Evolutionary conservation across 148 eudicot genomes (phyloP), one percentile per base, ranked within the genome.

Genomic region (Linanthus parryae): DNA sequence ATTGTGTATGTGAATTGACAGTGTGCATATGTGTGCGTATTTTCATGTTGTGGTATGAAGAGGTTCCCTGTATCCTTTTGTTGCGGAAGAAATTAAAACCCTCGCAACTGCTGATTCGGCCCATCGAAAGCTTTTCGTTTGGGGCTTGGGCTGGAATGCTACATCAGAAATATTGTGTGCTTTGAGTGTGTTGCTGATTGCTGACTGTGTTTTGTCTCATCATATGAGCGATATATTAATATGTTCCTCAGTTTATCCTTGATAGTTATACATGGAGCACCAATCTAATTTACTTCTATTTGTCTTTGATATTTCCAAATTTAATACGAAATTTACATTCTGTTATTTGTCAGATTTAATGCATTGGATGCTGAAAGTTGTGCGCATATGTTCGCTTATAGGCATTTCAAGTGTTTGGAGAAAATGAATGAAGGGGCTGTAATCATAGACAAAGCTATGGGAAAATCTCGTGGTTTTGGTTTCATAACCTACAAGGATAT

Each of bases 101-200:
- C 36, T 75, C 67, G 89, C 84, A 37, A 75, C 77, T 73, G 68
- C 81, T 45, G 89, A 82, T 68, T 82, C 84, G 48, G 89, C 68
- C 62, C 83, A 78, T 61, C 73, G 84, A 75, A 82, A 78, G 89
- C 89, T 82, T 57, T 82, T 78, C 70, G 84, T 82, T 61, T 81
- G 88, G 69, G 88, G 88, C 65, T 82, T 82, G 79, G 84, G 76
- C 58, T 82, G 81, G 84, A 67, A 72, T 62, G 78, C 88, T 58
- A 57, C 88, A 38, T 74, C 88, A 48, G 88, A 82, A 69, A 82
- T 76, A 49, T 78, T 82, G 84, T 78, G 88, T 81, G 76, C 80
- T 81, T 83, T 81, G 88, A 81, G 88, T 77, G 83, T 33, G 31
- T 62, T 74, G 74, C 65, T 68, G 78, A 56, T 50, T 63, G 80